These are phyloP conservation scores for Trichoderma koningiopsis DNA, from an alignment of 2,329 filamentous ascomycete genomes.

Conservation along the genomic window DNA sequence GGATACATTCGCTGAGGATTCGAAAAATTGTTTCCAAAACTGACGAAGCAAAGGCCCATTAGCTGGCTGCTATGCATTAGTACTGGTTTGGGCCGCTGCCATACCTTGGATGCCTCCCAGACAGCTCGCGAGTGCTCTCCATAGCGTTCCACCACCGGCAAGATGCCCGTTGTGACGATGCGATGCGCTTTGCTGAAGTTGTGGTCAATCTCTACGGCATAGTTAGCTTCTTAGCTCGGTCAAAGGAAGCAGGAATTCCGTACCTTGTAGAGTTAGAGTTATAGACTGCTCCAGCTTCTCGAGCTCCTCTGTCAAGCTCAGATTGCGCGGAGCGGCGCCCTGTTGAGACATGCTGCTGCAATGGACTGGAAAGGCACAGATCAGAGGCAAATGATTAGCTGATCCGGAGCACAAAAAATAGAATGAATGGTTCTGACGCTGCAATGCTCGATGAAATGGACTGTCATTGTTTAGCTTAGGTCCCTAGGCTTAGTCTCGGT, in stretches of 20 bases:
- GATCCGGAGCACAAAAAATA: background rate
- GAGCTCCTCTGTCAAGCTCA: conserved; percentile 90
- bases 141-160: conserved; percentile 94
- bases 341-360: conserved; percentile 51
- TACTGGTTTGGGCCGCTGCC: background rate
- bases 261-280: conserved; percentile 90
- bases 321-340: conserved; percentile 51
- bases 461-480: conserved; percentile 1
- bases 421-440: background rate
- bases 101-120: conserved; percentile 93
- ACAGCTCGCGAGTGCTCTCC: conserved; percentile 90
- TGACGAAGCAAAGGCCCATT: conserved; percentile 39
- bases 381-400: background rate
- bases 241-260: background rate
- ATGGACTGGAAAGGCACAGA: background rate
- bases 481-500: background rate
- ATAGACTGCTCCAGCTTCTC: conserved; percentile 97
- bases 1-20: conserved; percentile 95
- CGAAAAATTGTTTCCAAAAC: conserved; percentile 99
- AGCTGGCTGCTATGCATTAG: background rate
- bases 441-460: background rate
- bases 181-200: conserved; percentile 97
- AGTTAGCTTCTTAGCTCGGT: background rate
- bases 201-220: conserved; percentile 81
- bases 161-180: conserved; percentile 90